These are phyloP conservation scores for Daldinia childiae DNA, from an alignment of 495 filamentous ascomycete species.

Conservation along the genomic window DNA sequence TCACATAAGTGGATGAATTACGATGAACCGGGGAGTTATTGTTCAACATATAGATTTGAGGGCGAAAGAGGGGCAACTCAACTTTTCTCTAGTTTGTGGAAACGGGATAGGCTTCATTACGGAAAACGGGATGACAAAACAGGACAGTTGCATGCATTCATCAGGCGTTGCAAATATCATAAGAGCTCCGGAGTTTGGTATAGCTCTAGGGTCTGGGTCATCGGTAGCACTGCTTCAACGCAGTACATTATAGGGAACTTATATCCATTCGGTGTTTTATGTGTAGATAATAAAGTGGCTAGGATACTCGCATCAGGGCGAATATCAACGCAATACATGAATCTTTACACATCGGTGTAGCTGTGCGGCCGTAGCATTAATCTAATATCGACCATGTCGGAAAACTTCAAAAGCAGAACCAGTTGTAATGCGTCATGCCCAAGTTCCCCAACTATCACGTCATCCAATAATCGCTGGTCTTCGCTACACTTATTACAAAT, in stretches of 20 bases:
- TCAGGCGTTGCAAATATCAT: conserved; percentile 51
- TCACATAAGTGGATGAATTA: conserved; percentile 24
- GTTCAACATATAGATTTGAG: conserved; percentile 46
- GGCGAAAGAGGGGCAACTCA: conserved; percentile 46
- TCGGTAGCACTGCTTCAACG: conserved; percentile 43
- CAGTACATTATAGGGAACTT: conserved; percentile 37
- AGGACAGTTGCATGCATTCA: conserved; percentile 50
- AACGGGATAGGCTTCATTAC: conserved; percentile 29
- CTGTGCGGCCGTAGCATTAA: neutral
- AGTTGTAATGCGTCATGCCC: conserved; percentile 1
- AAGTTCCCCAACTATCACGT: conserved; percentile 9
- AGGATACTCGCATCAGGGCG: conserved; percentile 8
- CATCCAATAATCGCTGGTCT: neutral
- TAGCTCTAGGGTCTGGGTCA: conserved; percentile 37
- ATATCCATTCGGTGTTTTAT: conserved; percentile 36
- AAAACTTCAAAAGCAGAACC: neutral
- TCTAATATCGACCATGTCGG: neutral
- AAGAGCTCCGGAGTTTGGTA: conserved; percentile 43
- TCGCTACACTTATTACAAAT: neutral
- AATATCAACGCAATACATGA: conserved; percentile 27
- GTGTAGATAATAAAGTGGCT: conserved; percentile 22
- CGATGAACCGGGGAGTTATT: conserved; percentile 32
- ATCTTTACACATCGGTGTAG: neutral
- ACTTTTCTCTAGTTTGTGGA: conserved; percentile 47
- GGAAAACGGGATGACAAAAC: conserved; percentile 42